These are phyloP conservation scores for Pseudopithomyces maydicus DNA, from an alignment of 2,329 filamentous ascomycete genomes.

Conservation along the genomic window DNA sequence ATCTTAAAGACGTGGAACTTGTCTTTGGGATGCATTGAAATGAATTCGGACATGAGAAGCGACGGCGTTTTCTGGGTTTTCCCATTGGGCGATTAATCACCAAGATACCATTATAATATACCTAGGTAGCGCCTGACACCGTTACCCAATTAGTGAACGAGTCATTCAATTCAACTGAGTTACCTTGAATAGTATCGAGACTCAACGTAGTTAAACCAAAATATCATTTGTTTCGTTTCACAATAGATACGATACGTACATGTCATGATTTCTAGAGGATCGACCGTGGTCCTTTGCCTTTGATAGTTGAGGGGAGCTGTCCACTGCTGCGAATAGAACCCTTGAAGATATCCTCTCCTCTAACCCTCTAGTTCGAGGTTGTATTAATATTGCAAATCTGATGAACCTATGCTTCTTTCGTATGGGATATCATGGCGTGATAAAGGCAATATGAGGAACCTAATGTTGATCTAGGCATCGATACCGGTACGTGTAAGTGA, in stretches of 20 bases:
- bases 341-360: too few species aligned
- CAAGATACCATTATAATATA: constrained; percentile 1
- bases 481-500: too few species aligned
- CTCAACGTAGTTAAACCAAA: neutral
- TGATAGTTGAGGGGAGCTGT: too few species aligned
- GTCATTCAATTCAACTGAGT: neutral
- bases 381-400: too few species aligned
- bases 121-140: neutral
- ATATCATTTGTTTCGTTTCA: neutral
- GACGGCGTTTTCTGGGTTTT: constrained; percentile 2
- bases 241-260: neutral
- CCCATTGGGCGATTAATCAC: neutral
- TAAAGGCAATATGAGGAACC: too few species aligned
- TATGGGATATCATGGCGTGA: too few species aligned
- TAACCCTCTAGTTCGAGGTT: too few species aligned
- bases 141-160: neutral
- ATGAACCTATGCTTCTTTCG: too few species aligned
- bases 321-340: too few species aligned
- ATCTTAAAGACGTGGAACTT: neutral
- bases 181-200: neutral
- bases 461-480: too few species aligned
- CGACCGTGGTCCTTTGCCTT: too few species aligned
- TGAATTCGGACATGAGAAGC: neutral
- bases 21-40: neutral
- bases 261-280: neutral